Base-by-base conservation (phyloP, 179 eudicot species). In the Nepenthes alata region DNA sequence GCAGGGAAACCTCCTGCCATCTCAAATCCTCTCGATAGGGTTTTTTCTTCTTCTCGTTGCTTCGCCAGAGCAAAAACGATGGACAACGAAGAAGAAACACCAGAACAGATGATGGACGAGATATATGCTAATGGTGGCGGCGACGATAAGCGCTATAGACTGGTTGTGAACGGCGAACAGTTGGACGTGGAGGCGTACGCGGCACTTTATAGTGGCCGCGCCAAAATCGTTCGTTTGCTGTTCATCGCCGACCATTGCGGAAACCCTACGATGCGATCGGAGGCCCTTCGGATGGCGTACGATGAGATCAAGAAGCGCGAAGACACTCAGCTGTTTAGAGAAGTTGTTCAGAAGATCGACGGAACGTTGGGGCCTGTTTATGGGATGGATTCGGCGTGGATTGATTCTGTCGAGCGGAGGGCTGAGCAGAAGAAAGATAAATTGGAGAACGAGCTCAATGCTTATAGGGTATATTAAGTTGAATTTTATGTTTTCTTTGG, bases 241-340 rank as follows among this genome's bases (percentile, higher is more conserved):
- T 93, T 89, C 81, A 85, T 93, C 76, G 86, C 98, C 2, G 83
- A 82, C 4, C 75, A 61, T 0, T 83, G 93, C 61, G 79, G 62
- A 15, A 70, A 69, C 68, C 59, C 64, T 0, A n/a, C 77, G 72
- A 83, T 81, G 93, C 75, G 79, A 69, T 56, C 83, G 15, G 98
- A 93, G 62, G 95, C 95, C 3, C 67, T 93, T 49, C 55, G 96
- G 0, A 89, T 89, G 93, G 96, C 98, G 48, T 89, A 85, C 35
- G 96, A 93, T 55, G 95, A 89, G 75, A 75, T 76, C 51, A 93
- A 86, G 80, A 89, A 86, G 68, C 95, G 98, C 1, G 96, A 86
- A 67, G 83, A 93, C 66, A 69, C 85, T 4, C 86, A 80, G 74
- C 44, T 93, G 64, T 85, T 81, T 34, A 74, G 86, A 45, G 95